Evolutionary conservation across 352 stramenopile genomes (phyloP).

Genomic region (Phytophthora fragariaefolia): DNA sequence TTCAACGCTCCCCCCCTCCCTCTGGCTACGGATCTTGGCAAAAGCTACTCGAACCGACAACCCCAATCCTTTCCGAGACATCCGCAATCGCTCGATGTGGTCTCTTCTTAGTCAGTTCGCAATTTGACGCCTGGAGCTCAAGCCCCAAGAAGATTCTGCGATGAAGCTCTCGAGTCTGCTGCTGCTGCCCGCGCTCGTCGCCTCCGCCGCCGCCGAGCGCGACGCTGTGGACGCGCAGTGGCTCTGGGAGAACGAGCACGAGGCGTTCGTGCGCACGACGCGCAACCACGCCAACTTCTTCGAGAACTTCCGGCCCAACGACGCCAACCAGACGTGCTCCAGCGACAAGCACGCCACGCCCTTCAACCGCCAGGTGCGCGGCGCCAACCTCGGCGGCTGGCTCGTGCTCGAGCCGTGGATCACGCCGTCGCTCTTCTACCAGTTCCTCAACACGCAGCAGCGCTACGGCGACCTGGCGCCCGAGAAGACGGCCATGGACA

Average conservation of each 20-base stretch:
- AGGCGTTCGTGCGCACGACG: constrained; percentile 41
- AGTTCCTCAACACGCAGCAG: constrained; percentile 65
- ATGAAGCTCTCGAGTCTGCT: constrained; percentile 21
- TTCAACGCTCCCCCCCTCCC: no score
- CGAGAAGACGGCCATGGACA: constrained; percentile 91
- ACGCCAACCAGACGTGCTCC: constrained; percentile 35
- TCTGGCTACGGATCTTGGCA: no score
- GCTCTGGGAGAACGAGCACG: constrained; percentile 65
- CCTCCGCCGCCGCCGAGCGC: not conserved
- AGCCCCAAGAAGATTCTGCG: not conserved
- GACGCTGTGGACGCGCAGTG: constrained; percentile 45
- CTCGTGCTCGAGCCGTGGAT: constrained; percentile 37
- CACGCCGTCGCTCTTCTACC: constrained; percentile 39
- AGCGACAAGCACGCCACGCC: constrained; percentile 35
- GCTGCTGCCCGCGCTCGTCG: not conserved
- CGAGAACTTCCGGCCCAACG: constrained; percentile 56
- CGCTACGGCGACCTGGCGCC: constrained; percentile 75
- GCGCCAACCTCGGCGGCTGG: constrained; percentile 35
- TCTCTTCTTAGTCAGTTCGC: no score
- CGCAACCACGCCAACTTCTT: constrained; percentile 44
- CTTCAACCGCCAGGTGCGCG: constrained; percentile 33
- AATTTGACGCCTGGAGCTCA: constrained; percentile 22
- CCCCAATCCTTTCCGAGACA: no score
- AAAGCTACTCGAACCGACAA: no score
- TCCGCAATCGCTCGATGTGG: no score